Evolutionary conservation across 2,329 filamentous ascomycete genomes (phyloP).

Genomic region (Penicillium sp.): DNA sequence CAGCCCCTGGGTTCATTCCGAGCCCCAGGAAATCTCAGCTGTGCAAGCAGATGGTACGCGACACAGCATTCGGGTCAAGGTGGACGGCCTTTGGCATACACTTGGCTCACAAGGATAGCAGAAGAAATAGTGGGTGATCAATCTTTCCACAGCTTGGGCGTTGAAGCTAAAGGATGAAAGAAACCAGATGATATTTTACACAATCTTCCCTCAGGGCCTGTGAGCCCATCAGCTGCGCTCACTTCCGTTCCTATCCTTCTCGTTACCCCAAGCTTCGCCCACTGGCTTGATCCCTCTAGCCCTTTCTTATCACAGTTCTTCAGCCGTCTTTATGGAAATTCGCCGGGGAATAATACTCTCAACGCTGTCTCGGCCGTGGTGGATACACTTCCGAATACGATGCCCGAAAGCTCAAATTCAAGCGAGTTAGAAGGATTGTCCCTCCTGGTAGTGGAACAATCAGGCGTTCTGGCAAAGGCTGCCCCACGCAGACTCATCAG

Average conservation of each 20-base stretch:
- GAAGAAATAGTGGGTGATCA: conserved; percentile 28
- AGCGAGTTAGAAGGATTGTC: conserved; percentile 38
- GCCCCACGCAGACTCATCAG: conserved; percentile 29
- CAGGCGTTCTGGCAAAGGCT: conserved; percentile 32
- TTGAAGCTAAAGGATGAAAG: conserved; percentile 20
- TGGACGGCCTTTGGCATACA: conserved; percentile 27
- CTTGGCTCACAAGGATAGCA: conserved; percentile 36
- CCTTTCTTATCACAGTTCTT: conserved; percentile 35
- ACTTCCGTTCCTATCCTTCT: conserved; percentile 35
- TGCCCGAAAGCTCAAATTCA: neutral
- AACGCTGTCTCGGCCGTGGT: conserved; percentile 39
- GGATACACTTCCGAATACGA: conserved; percentile 34
- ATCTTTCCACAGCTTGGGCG: neutral
- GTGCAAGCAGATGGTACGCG: conserved; percentile 16
- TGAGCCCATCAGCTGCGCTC: conserved; percentile 10
- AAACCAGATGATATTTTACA: conserved; percentile 32
- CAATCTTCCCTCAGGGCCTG: conserved; percentile 23
- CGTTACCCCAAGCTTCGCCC: conserved; percentile 39
- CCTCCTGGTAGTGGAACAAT: conserved; percentile 28
- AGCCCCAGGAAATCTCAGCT: neutral
- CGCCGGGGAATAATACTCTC: conserved; percentile 13
- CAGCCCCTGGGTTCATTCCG: conserved; percentile 8
- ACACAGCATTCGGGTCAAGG: conserved; percentile 13
- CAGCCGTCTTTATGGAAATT: conserved; percentile 25
- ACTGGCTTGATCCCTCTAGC: conserved; percentile 36